Base-by-base conservation (phyloP, 495 filamentous ascomycete species). In the Trichoderma orchidacearum region DNA sequence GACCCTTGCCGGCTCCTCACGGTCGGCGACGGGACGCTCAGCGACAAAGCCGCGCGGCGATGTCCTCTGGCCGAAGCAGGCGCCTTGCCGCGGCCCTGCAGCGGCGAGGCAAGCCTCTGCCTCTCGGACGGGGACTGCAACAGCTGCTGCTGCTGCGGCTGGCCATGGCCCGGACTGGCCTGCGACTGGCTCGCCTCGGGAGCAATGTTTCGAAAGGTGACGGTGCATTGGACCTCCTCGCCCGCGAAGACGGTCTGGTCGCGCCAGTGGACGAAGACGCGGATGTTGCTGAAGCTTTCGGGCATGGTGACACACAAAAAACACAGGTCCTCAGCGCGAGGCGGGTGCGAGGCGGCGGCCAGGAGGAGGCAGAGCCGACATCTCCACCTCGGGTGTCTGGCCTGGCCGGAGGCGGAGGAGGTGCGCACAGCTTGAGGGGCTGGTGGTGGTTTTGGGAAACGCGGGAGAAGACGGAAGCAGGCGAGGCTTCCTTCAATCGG, bases 261-360 rank as follows among this genome's bases (percentile, higher is more conserved):
- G 67, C 86, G 87, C 89, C 86, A 97, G 72, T 85, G 83, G 66
- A 98, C 87, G 64, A 91, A 97, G 68, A 96, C 92, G 63, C 89
- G 85, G 64, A 98, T 90, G 74, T 94, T 85, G 62, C 71, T 76
- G 58, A 63, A 55, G 59, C 63, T 66, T 61, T 79, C 71, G 64
- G 30, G 3, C 41, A 70, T 63, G 63, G 72, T 64, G 71, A 73
- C 72, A 60, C 72, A 60, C 54, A 67, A 64, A 56, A 30, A 17
- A 6, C 12, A 11, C 11, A 5, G 21, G 27, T 11, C 23, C 51
- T 53, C 51, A 53, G 51, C 51, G 51, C 51, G 51, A 32, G 51
- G 28, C 51, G 51, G 28, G 51, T 17, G 51, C 30, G 21, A 30
- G 28, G 51, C 28, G 28, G 51, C 28, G 51, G 51, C 30, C 28